A percentile compares a stretch with the other conserved stretches of the same genome.
Evolutionary conservation across 306 rosid genomes (phyloP).

Genomic region (Albizia julibrissin): DNA sequence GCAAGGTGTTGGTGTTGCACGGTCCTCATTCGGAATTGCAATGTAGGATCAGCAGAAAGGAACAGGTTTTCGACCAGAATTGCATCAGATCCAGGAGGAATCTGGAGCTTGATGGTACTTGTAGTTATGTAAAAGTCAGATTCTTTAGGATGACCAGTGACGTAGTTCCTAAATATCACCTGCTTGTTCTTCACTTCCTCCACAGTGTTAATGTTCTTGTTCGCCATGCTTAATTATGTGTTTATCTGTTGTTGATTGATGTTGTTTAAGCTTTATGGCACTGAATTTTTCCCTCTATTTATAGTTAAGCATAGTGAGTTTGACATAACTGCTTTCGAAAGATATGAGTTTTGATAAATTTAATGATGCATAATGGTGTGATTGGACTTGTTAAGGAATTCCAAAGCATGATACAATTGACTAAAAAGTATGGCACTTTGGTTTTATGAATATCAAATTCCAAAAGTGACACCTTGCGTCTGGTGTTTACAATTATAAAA

Average conservation of each 20-base stretch:
- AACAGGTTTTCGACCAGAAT: constrained; percentile 2
- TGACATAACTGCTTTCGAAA: background rate
- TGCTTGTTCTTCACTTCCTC: background rate
- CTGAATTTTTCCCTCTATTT: background rate
- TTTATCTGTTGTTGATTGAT: background rate
- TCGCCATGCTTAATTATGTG: background rate
- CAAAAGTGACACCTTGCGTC: background rate
- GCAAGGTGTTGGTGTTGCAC: background rate
- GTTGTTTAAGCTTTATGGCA: background rate
- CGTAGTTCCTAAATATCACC: background rate
- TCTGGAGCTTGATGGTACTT: background rate
- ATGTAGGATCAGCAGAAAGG: constrained; percentile 44
- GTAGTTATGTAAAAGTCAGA: background rate
- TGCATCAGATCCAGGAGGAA: background rate
- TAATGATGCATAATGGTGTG: background rate
- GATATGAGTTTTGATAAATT: background rate
- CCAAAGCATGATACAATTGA: no score
- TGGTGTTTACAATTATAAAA: background rate
- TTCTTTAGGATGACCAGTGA: background rate
- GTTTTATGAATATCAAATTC: background rate
- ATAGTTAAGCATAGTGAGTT: background rate
- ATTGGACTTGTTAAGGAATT: background rate
- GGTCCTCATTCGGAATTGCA: constrained; percentile 39
- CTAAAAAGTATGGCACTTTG: no score
- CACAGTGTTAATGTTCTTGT: background rate